These are phyloP conservation scores for Yamadazyma siamensis DNA, from an alignment of 1,139 yeast genomes.

Conservation along the genomic window DNA sequence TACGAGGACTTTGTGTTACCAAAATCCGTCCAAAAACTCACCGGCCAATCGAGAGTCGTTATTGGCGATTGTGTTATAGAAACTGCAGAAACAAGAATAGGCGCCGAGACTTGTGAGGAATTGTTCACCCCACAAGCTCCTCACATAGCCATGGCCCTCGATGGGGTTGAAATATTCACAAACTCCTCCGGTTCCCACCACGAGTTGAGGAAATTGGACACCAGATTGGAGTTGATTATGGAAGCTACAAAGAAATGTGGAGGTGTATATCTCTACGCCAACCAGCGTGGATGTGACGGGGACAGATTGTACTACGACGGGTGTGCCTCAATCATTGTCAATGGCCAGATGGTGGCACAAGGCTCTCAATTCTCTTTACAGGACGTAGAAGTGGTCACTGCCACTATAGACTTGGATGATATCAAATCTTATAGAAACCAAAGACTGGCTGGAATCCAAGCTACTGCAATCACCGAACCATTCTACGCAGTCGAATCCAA, in stretches of 20 bases:
- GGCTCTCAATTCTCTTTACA: slow-evolving; percentile 84
- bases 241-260: slow-evolving; percentile 97
- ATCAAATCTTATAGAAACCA: slow-evolving; percentile 78
- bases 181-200: slow-evolving; percentile 97
- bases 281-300: slow-evolving; percentile 98
- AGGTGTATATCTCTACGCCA: slow-evolving; percentile 88
- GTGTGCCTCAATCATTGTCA: slow-evolving; percentile 88
- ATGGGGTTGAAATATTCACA: slow-evolving; percentile 94
- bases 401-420: slow-evolving; percentile 90
- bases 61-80: slow-evolving; percentile 90
- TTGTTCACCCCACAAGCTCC: slow-evolving; percentile 95
- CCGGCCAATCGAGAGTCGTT: slow-evolving; percentile 63
- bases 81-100: slow-evolving; percentile 82
- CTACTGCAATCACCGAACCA: slow-evolving; percentile 46
- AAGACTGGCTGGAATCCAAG: slow-evolving; percentile 79
- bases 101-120: slow-evolving; percentile 97
- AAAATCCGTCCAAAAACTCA: slow-evolving; percentile 53
- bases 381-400: slow-evolving; percentile 91
- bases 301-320: slow-evolving; percentile 96
- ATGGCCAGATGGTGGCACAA: slow-evolving; percentile 89
- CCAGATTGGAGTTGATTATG: slow-evolving; percentile 76
- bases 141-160: slow-evolving; percentile 84
- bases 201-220: slow-evolving; percentile 83
- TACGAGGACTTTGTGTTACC: slow-evolving; percentile 77
- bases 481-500: slow-evolving; percentile 64